Evolutionary conservation across 495 filamentous ascomycete species (phyloP).

Genomic region (Neurospora tetraspora): DNA sequence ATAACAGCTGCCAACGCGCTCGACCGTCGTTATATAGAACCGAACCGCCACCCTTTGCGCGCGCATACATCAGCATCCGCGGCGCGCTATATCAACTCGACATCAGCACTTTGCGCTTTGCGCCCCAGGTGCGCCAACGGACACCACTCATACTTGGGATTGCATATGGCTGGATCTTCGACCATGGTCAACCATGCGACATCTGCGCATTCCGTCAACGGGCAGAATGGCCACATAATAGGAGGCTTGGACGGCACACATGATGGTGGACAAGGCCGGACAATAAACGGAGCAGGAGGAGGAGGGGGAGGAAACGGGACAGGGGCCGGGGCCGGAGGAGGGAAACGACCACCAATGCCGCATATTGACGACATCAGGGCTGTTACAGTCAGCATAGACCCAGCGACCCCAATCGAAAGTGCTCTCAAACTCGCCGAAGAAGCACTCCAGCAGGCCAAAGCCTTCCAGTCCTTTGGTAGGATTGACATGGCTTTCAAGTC

Average conservation of each 20-base stretch:
- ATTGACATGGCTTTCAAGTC: conserved; percentile 48
- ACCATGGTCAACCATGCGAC: conserved; percentile 11
- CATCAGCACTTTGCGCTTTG: neutral
- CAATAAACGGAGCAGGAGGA: neutral
- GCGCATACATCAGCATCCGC: neutral
- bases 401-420: conserved; percentile 35
- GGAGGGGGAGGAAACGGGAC: neutral
- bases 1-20: neutral
- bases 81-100: neutral
- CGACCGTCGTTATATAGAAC: neutral
- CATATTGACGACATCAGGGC: conserved; percentile 67
- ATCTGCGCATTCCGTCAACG: neutral
- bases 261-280: neutral
- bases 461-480: conserved; percentile 40
- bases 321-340: conserved; percentile 6
- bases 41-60: neutral
- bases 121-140: neutral
- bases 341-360: conserved; percentile 39
- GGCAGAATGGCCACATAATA: neutral
- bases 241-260: neutral
- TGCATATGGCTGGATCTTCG: conserved; percentile 15
- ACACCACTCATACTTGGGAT: neutral
- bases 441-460: conserved; percentile 41
- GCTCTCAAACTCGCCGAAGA: conserved; percentile 41
- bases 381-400: conserved; percentile 32